A percentile compares a stretch with the other conserved stretches of the same genome.
phyloP scores from a whole-genome alignment of 495 filamentous ascomycete genomes.

The Platismatia glauca region DNA sequence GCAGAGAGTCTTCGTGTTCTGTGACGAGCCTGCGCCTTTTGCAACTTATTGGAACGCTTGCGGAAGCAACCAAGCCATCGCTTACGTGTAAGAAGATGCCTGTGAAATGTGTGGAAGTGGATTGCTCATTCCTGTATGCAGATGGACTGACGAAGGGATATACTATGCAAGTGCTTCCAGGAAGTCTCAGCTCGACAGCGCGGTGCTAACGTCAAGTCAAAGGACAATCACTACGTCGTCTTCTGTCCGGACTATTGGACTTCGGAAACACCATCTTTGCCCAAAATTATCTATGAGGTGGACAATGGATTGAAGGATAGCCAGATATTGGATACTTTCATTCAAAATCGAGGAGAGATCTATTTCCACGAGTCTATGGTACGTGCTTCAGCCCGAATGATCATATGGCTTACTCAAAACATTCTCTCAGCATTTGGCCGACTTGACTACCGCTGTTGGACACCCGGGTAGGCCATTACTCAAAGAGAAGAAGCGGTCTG shows the following conservation, averaged over 20 bases:
- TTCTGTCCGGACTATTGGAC: background rate
- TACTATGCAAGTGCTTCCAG: background rate
- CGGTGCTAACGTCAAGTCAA: background rate
- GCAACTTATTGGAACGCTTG: background rate
- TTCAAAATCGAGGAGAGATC: background rate
- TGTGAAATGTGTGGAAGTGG: too few relatives aligned
- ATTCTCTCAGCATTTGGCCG: background rate
- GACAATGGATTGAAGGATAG: too few relatives aligned
- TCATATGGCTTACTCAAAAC: background rate
- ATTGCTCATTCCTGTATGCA: background rate
- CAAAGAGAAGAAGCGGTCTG: background rate
- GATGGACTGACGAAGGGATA: background rate
- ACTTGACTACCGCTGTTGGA: background rate
- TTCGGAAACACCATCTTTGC: background rate
- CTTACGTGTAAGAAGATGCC: background rate
- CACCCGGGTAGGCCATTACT: background rate
- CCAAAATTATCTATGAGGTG: background rate
- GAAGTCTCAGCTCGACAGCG: background rate
- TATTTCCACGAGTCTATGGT: conserved; percentile 9
- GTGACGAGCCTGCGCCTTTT: background rate
- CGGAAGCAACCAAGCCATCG: background rate
- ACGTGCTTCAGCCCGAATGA: too few relatives aligned
- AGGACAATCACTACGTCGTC: conserved; percentile 3
- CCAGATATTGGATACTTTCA: too few relatives aligned
- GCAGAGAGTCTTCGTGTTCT: conserved; percentile 1